Evolutionary conservation across 352 stramenopile genomes (phyloP).

Genomic region (Pythium dissotocum): DNA sequence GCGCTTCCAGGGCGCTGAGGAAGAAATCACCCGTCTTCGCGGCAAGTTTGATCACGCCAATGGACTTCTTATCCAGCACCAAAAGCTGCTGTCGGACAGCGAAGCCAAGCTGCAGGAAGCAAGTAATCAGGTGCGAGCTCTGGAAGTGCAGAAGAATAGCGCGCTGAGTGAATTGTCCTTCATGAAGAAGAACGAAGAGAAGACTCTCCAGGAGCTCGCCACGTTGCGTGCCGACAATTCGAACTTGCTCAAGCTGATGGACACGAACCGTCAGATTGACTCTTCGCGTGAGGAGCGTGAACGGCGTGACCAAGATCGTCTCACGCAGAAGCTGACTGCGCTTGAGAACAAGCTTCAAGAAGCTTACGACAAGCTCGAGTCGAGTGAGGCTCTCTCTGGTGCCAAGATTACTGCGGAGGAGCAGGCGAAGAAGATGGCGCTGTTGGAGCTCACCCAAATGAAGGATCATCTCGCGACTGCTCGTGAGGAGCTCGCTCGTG

Average conservation of each 20-base stretch:
- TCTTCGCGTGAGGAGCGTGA: conserved; percentile 57
- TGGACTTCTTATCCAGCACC: conserved; percentile 60
- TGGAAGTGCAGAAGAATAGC: conserved; percentile 54
- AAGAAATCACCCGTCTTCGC: conserved; percentile 62
- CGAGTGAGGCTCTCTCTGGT: conserved; percentile 48
- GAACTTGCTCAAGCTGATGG: conserved; percentile 82
- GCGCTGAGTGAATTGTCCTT: conserved; percentile 47
- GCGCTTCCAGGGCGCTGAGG: conserved; percentile 54
- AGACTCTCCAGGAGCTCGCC: conserved; percentile 57
- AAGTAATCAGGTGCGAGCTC: conserved; percentile 36
- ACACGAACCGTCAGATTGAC: conserved; percentile 71
- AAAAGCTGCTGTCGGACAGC: conserved; percentile 55
- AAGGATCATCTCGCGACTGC: conserved; percentile 37
- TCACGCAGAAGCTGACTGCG: conserved; percentile 45
- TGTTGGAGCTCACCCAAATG: conserved; percentile 39
- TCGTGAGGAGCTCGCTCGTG: conserved; percentile 47
- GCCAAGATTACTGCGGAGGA: conserved; percentile 48
- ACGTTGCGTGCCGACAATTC: conserved; percentile 69
- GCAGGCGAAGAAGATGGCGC: conserved; percentile 59
- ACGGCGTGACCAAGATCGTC: conserved; percentile 43
- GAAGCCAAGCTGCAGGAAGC: conserved; percentile 62
- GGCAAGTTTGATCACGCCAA: conserved; percentile 64
- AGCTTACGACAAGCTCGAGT: conserved; percentile 61
- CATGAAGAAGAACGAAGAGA: conserved; percentile 64
- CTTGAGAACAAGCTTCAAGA: conserved; percentile 65